A percentile compares a stretch with the other conserved stretches of the same genome.
These are phyloP conservation scores for Lachnellula cervina DNA, from an alignment of 2,329 filamentous ascomycete genomes.

Conservation along the genomic window DNA sequence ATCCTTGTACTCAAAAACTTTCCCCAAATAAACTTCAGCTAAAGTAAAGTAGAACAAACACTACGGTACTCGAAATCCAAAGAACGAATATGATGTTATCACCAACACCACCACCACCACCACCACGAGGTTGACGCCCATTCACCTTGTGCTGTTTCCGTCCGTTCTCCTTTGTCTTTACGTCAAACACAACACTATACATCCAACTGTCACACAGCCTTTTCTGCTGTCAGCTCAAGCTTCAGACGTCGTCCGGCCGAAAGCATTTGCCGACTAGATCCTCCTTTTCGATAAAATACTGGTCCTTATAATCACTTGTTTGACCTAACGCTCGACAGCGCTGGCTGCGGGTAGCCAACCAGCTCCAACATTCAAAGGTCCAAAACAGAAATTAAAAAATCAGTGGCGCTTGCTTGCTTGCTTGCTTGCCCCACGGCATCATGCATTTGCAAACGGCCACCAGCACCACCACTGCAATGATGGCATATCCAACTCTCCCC, in stretches of 20 bases:
- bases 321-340: neutral
- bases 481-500: constrained; percentile 47
- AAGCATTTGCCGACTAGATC: neutral
- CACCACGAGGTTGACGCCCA: neutral
- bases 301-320: neutral
- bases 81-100: too few species aligned
- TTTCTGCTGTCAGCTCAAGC: neutral
- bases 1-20: neutral
- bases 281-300: too few species aligned
- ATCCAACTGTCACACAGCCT: neutral
- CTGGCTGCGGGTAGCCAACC: too few species aligned
- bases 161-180: neutral
- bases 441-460: constrained; percentile 26
- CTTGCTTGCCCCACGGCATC: constrained; percentile 9
- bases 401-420: neutral
- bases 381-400: neutral
- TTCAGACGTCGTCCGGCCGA: neutral
- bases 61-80: too few species aligned
- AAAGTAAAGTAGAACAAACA: neutral
- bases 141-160: neutral
- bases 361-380: too few species aligned
- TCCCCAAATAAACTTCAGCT: neutral
- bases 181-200: neutral
- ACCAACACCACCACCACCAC: neutral
- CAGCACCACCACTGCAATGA: constrained; percentile 21